Percentiles rank a stretch among this genome's conserved stretches.
phyloP scores from a whole-genome alignment of 2,329 filamentous ascomycete species.

The Talaromyces verruculosus region DNA sequence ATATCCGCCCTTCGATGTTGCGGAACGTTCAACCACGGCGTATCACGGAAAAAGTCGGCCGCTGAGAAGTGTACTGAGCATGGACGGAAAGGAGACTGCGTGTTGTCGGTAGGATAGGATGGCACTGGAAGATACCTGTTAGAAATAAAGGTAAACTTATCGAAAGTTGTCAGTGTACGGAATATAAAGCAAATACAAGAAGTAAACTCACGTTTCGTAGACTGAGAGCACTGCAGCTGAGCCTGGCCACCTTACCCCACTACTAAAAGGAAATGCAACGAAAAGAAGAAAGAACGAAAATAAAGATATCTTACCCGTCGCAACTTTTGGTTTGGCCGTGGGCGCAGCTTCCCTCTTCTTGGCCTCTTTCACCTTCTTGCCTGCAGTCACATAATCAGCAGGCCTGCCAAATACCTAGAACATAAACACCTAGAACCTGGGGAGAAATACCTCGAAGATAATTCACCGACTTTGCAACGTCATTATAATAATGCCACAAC shows the following conservation, averaged over 20 bases:
- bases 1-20: conserved; percentile 61
- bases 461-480: conserved; percentile 78
- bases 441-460: conserved; percentile 64
- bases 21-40: conserved; percentile 80
- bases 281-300: background rate
- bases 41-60: conserved; percentile 72
- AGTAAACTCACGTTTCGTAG: conserved; percentile 20
- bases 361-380: conserved; percentile 39
- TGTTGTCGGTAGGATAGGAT: conserved; percentile 29
- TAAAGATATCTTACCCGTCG: conserved; percentile 29
- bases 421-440: background rate
- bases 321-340: conserved; percentile 30
- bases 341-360: conserved; percentile 33
- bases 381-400: conserved; percentile 25
- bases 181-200: conserved; percentile 23
- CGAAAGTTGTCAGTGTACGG: conserved; percentile 30
- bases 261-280: background rate
- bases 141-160: conserved; percentile 38
- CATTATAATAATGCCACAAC: conserved; percentile 94
- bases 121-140: conserved; percentile 37
- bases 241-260: conserved; percentile 32
- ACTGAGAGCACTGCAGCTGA: conserved; percentile 21
- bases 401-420: conserved; percentile 32
- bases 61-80: conserved; percentile 45
- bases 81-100: conserved; percentile 27